Conservation (phyloP, 2,329 filamentous ascomycete genomes). For the Cylindrodendrum hubeiense region DNA sequence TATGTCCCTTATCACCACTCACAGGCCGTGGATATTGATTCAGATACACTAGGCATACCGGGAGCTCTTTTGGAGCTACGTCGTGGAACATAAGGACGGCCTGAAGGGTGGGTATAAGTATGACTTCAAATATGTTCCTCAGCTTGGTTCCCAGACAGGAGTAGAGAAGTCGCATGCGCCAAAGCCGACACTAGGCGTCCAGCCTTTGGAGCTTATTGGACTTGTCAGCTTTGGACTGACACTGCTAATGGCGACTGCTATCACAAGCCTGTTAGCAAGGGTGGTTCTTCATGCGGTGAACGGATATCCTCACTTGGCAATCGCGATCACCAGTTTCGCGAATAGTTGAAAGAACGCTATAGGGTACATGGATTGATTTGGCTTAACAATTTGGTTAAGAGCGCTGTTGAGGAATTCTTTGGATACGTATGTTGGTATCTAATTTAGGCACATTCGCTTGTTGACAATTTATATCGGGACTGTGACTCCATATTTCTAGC, state of each 20-base stretch:
- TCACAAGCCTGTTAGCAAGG: background rate
- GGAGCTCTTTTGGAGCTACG: conserved; percentile 3
- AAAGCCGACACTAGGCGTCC: background rate
- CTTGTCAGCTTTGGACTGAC: background rate
- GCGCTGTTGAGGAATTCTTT: no score
- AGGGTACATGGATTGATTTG: background rate
- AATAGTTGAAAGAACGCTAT: background rate
- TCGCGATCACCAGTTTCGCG: background rate
- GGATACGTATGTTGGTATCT: no score
- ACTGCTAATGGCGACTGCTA: background rate
- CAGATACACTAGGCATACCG: background rate
- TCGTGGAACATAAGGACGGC: conserved; percentile 9
- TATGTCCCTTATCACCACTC: background rate
- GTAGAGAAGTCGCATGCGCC: background rate
- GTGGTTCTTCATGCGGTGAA: background rate
- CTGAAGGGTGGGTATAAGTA: conserved; percentile 15
- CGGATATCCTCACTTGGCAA: background rate
- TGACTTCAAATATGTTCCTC: conserved; percentile 16
- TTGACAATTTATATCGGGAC: no score
- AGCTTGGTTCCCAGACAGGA: conserved; percentile 2
- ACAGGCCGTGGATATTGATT: background rate
- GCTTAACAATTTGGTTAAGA: no score
- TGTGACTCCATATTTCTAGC: no score
- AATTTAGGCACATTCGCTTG: no score
- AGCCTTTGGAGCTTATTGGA: conserved; percentile 2